Base-by-base conservation (phyloP, 164 flowering plant species). In the Dillenia suffruticosa region DNA sequence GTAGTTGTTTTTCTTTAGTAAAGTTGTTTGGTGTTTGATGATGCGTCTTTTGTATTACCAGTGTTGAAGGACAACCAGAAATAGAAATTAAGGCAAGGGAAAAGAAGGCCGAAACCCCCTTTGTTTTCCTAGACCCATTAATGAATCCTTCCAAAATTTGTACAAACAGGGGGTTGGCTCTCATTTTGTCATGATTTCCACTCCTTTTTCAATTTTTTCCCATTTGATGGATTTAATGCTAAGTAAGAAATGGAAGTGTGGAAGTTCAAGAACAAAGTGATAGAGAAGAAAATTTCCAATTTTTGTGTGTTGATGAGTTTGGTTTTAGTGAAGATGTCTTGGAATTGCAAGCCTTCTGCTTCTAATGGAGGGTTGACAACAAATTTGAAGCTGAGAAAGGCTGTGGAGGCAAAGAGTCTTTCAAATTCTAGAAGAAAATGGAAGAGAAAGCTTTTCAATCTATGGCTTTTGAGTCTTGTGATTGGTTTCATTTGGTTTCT, bases 261-360 rank as follows among this genome's bases (percentile, higher is more conserved):
- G 22, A 19, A 19, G 22, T 19, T 19, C 22, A 19, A 19, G 1
- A 19, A 19, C 22, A 19, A 19, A 19, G 22, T 19, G 22, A 19
- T 19, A 19, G 22, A 15, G 43, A 3, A 63, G 56, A 63, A 63
- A 44, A 59, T 64, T 44, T 67, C 32, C 17, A 46, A 58, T 48
- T 64, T 63, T 51, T 13, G 58, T 56, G 43, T 70, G 67, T 79
- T 73, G 73, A 81, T 73, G 90, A 75, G 72, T 67, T 76, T 73
- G 83, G 69, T 72, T 76, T 69, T 80, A 67, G 70, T 72, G 47
- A 77, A 63, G 45, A 87, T 87, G 96, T 76, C 90, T 60, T 60
- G 76, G 68, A 75, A 80, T 78, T 71, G 76, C 72, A 78, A 73
- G 70, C 46, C 66, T 13, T 68, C 76, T 68, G 72, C 73, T 22